Conservation (phyloP, 257 asterid species). For the Parsonsia alboflavescens region DNA sequence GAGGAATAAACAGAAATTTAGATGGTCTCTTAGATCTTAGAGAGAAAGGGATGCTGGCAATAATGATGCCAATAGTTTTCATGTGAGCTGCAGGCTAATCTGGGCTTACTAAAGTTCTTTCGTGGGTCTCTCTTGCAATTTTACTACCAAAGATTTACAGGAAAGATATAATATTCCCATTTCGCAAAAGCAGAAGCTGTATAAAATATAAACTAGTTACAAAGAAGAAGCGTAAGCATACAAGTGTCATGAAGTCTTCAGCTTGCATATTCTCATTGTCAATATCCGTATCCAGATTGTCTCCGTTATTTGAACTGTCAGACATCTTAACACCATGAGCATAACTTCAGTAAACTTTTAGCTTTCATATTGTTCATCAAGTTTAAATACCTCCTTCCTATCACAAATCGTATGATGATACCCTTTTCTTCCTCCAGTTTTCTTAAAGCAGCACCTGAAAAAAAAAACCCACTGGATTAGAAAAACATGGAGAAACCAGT, state of each 20-base stretch:
- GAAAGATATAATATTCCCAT: neutral
- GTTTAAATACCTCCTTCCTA: constrained; percentile 67
- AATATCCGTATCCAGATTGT: constrained; percentile 59
- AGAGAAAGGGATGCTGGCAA: neutral
- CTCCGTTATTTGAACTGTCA: constrained; percentile 71
- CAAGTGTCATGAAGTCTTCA: constrained; percentile 74
- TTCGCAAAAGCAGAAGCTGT: neutral
- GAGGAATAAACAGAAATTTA: neutral
- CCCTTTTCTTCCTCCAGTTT: constrained; percentile 73
- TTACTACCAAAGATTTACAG: neutral
- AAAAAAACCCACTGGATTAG: neutral
- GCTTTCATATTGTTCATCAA: constrained; percentile 24
- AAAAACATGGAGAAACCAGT: neutral
- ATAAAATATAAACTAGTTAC: constrained; percentile 12
- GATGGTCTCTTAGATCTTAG: neutral
- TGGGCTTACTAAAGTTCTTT: neutral
- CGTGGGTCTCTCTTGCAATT: neutral
- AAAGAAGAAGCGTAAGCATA: constrained; percentile 35
- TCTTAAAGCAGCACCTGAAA: constrained; percentile 56
- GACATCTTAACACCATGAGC: constrained; percentile 36
- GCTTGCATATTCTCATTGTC: constrained; percentile 60
- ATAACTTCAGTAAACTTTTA: constrained; percentile 21
- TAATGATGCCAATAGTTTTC: constrained; percentile 3
- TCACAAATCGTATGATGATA: constrained; percentile 70
- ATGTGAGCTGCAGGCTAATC: neutral